A percentile compares a stretch with the other conserved stretches of the same genome.
These are phyloP conservation scores for Vigna unguiculata DNA, from an alignment of 306 rosid genomes.

Conservation along the genomic window DNA sequence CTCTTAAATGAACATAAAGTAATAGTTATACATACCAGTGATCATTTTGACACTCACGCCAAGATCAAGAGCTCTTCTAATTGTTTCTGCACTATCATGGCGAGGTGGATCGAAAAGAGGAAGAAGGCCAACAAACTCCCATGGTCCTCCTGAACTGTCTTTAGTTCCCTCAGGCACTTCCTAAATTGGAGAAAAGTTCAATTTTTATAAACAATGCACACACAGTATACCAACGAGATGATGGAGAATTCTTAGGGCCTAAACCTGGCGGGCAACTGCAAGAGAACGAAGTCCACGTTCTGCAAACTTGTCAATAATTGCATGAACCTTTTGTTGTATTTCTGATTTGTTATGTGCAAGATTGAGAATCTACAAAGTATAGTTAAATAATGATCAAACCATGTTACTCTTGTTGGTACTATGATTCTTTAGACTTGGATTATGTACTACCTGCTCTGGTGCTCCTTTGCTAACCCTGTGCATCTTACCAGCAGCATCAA, in stretches of 20 bases:
- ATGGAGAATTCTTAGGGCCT: neutral
- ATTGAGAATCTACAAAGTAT: slow-evolving; percentile 61
- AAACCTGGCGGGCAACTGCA: slow-evolving; percentile 68
- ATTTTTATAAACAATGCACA: slow-evolving; percentile 10
- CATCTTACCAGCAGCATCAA: slow-evolving; percentile 64
- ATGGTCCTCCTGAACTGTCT: slow-evolving; percentile 75
- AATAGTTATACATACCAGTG: slow-evolving; percentile 57
- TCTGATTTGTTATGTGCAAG: slow-evolving; percentile 68
- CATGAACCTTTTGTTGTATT: slow-evolving; percentile 62
- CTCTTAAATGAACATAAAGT: neutral
- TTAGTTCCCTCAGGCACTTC: slow-evolving; percentile 73
- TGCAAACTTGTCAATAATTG: slow-evolving; percentile 71
- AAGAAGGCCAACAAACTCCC: slow-evolving; percentile 84
- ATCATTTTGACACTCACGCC: slow-evolving; percentile 85
- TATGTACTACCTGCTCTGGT: slow-evolving; percentile 70
- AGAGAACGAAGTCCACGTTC: slow-evolving; percentile 82
- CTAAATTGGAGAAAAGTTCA: slow-evolving; percentile 37
- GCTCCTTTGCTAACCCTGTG: slow-evolving; percentile 87
- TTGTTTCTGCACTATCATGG: slow-evolving; percentile 84
- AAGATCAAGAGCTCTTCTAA: slow-evolving; percentile 79
- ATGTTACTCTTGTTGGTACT: neutral
- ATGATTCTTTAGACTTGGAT: slow-evolving; percentile 13
- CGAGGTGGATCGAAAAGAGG: slow-evolving; percentile 87
- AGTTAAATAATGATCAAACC: neutral
- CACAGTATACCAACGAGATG: neutral